Base-by-base conservation (phyloP, 1,284 basidiomycete genomes). In the Ustilago nuda region DNA sequence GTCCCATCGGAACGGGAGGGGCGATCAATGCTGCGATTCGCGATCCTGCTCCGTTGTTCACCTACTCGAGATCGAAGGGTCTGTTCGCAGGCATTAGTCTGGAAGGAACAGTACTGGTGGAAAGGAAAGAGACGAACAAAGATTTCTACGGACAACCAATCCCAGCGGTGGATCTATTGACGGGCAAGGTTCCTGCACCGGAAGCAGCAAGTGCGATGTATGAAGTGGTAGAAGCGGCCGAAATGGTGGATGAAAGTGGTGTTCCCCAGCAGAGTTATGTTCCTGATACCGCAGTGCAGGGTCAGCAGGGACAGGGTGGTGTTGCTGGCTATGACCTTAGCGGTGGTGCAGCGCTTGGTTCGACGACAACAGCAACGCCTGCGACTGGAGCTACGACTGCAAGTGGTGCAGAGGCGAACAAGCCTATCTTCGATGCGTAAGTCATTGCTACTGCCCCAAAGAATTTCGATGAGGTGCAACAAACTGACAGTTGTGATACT, bases 31-130 rank as follows among this genome's bases (percentile, higher is more conserved):
- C 94, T 0, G 92, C 91, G 9, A 88, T 99, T 53, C 92, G 93
- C 19, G 94, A 96, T 86, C 95, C 96, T 0, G 92, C 96, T 12
- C 95, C 95, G 0, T 95, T 98, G 92, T 99, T 98, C 87, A 94
- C 93, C 76, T 98, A 98, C 87, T 95, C 93, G 23, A 93, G 95
- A 86, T 94, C 92, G 12, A 95, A 95, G 87, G 94, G 95, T 74
- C 89, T 99, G 50, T 99, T 96, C 81, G 96, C 95, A 2, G 96
- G 96, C 30, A 87, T 99, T 54, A 95, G 94, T 3, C 89, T 99
- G 54, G 97, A 99, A 86, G 97, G 97, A 1, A 98, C 96, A 0
- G 93, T 90, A 50, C 90, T 99, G 63, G 93, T 99, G 68, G 96
- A 98, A 87, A 91, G 96, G 80, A 95, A 94, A 86, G 95, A 98